A percentile compares a stretch with the other conserved stretches of the same genome.
Evolutionary conservation across 169 alveolate genomes (phyloP).

Genomic region (Babesia ovata): DNA sequence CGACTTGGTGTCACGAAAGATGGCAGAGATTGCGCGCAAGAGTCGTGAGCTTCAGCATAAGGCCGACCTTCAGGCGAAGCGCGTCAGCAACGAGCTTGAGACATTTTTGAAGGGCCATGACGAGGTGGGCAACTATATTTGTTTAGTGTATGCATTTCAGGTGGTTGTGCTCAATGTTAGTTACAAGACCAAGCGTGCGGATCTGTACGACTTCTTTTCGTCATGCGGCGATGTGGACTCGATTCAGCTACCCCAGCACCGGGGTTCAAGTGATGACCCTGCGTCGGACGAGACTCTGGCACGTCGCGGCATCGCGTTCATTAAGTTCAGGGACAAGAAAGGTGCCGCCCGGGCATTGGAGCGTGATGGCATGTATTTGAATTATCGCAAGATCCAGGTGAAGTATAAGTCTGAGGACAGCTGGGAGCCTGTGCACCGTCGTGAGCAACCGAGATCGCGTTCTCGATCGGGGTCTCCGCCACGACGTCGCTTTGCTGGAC

Average conservation of each 20-base stretch:
- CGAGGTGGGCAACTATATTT: constrained; percentile 6
- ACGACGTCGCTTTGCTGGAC: background rate
- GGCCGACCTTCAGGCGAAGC: constrained; percentile 4
- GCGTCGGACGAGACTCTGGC: constrained; percentile 30
- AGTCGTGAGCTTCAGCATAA: constrained; percentile 7
- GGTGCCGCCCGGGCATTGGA: constrained; percentile 42
- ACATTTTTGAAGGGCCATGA: constrained; percentile 27
- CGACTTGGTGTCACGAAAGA: background rate
- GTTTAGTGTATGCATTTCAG: background rate
- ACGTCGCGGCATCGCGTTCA: constrained; percentile 39
- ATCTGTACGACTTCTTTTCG: constrained; percentile 38
- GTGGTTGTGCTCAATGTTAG: constrained; percentile 28
- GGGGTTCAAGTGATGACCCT: constrained; percentile 23
- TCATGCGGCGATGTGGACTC: constrained; percentile 35
- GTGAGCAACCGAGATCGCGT: background rate
- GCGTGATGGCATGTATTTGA: constrained; percentile 39
- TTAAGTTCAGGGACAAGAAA: constrained; percentile 23
- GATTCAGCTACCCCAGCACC: constrained; percentile 30
- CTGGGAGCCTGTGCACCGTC: background rate
- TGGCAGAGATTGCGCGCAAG: background rate
- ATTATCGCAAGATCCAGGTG: constrained; percentile 40
- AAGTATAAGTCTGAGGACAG: constrained; percentile 16
- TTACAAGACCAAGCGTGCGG: constrained; percentile 50
- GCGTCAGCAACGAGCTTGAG: constrained; percentile 24
- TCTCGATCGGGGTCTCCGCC: background rate